Conservation (phyloP, 768 basidiomycete genomes). For the Tubosaeta sp. region DNA sequence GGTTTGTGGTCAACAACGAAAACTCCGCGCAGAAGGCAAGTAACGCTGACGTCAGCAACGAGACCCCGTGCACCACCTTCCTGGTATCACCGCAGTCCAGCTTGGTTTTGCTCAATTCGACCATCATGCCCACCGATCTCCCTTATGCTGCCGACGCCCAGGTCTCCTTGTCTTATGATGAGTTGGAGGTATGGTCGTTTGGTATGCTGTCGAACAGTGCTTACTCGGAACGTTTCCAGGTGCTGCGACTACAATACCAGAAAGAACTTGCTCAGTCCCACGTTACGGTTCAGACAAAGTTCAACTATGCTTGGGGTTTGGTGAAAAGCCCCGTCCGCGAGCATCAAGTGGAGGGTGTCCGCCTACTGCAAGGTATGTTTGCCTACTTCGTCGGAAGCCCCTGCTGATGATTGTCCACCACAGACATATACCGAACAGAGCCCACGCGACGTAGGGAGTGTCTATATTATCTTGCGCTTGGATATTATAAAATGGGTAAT, state of each 20-base stretch:
- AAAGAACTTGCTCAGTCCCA: slow-evolving; percentile 81
- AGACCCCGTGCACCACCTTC: slow-evolving; percentile 18
- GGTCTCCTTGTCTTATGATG: slow-evolving; percentile 82
- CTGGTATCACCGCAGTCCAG: slow-evolving; percentile 10
- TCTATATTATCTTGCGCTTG: slow-evolving; percentile 92
- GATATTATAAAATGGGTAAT: slow-evolving; percentile 95
- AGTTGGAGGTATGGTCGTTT: slow-evolving; percentile 64
- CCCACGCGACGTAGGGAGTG: slow-evolving; percentile 88
- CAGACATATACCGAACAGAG: slow-evolving; percentile 90
- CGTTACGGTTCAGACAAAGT: slow-evolving; percentile 91
- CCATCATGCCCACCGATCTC: slow-evolving; percentile 68
- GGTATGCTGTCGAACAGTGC: neutral
- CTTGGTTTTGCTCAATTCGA: slow-evolving; percentile 10
- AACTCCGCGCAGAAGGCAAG: slow-evolving; percentile 15
- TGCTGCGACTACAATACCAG: slow-evolving; percentile 82
- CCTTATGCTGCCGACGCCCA: slow-evolving; percentile 96
- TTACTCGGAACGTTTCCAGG: slow-evolving; percentile 41
- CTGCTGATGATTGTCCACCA: slow-evolving; percentile 6
- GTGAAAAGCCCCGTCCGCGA: slow-evolving; percentile 85
- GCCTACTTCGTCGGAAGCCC: neutral
- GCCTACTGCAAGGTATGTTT: slow-evolving; percentile 75
- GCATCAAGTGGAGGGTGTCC: slow-evolving; percentile 90
- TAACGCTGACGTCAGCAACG: slow-evolving; percentile 24
- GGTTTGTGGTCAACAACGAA: slow-evolving; percentile 20
- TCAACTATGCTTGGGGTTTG: slow-evolving; percentile 96